A percentile compares a stretch with the other conserved stretches of the same genome.
These are phyloP conservation scores for Teratosphaeriaceae sp. DNA, from an alignment of 2,329 filamentous ascomycete genomes.

Conservation along the genomic window DNA sequence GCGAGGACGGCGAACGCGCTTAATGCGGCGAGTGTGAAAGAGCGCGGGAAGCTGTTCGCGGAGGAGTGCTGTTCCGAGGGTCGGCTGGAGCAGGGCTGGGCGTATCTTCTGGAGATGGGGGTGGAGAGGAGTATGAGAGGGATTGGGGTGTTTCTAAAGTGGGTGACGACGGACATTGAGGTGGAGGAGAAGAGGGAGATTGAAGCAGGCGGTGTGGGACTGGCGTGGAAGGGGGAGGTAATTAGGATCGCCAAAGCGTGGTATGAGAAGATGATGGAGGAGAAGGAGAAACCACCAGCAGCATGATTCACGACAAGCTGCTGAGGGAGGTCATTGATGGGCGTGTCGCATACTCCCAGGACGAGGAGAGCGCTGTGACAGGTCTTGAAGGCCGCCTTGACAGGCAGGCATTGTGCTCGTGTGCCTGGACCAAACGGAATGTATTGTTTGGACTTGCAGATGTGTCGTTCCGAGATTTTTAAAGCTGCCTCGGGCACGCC, in stretches of 20 bases:
- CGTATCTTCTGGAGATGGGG: constrained; percentile 1
- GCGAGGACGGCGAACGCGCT: background rate
- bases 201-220: background rate
- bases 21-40: background rate
- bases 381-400: too few species aligned
- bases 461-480: too few species aligned
- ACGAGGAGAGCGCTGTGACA: background rate
- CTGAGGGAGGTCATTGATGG: background rate
- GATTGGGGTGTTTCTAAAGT: background rate
- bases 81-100: constrained; percentile 1
- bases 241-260: background rate
- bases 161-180: constrained; percentile 2
- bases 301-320: background rate
- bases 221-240: constrained; percentile 1
- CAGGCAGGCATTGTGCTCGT: too few species aligned
- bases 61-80: background rate
- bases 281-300: background rate
- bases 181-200: constrained; percentile 5
- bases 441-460: too few species aligned
- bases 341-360: background rate
- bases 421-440: too few species aligned
- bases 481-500: too few species aligned
- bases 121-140: background rate
- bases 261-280: background rate
- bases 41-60: background rate